Base-by-base conservation (phyloP, 108 stramenopile genomes). In the Hondaea fermentalgiana region DNA sequence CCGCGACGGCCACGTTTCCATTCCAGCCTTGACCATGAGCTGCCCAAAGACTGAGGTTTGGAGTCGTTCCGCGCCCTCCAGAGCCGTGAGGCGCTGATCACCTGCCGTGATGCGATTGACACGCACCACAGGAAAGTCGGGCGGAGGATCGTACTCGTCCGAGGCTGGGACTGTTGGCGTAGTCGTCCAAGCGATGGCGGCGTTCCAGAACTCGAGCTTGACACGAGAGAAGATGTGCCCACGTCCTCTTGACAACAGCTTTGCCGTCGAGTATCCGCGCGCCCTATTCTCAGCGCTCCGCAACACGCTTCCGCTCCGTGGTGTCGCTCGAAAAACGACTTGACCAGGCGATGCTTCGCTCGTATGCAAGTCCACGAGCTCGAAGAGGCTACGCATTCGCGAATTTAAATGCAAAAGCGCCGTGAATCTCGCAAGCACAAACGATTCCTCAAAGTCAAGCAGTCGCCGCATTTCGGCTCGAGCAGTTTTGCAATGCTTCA, bases 81-180 rank as follows among this genome's bases (percentile, higher is more conserved):
- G 35, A 29, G 47, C 44, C 43, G 19, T 42, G 23, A 93, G 90
- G 8, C 88, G 69, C 23, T n/a, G 35, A 5, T 57, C 43, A 6
- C 88, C 59, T 10, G 92, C 92, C 25, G 28, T 44, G 35, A 93
- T 88, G 29, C 91, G 76, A 71, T 93, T 91, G 23, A 93, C 49
- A 8, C 44, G 45, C 29, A 93, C 58, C 19, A n/a, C 25, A 3
- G 69, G 90, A 5, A 93, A 69, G 10, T 90, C 92, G 5, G 23
- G 55, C 1, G 93, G 91, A 1, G 90, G 69, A n/a, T 91, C 91
- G 42, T 91, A 92, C 87, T 93, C 92, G 58, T 93, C 93, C 28
- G 59, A 58, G n/a, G 42, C 90, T 25, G 90, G 90, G 5, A 90
- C 53, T 16, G 93, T 93, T 16, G 90, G 59, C 55, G 89, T 89